Base-by-base conservation (phyloP, 2,329 filamentous ascomycete genomes). In the Pseudogymnoascus destructans region DNA sequence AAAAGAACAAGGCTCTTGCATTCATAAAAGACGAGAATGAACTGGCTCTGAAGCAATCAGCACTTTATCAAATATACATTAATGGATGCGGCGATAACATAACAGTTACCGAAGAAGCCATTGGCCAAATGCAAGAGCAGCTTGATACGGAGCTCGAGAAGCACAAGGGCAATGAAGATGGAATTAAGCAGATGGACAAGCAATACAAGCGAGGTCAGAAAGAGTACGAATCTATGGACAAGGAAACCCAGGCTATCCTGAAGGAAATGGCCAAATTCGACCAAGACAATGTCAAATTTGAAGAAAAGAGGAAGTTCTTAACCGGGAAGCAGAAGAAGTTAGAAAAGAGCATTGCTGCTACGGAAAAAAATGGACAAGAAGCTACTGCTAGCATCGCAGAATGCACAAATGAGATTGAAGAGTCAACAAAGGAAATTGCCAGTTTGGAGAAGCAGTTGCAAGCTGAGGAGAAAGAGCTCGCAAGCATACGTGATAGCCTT, bases 251-350 rank as follows among this genome's bases (percentile, higher is more conserved):
- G 64, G 78, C 76, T 23, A 77, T 95, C 58, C 74, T 86, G 61
- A 95, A 95, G 69, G 89, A 97, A 69, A 84, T 93, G 73, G 84
- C 89, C 46, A 92, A 91, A 68, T 90, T 95, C 62, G 95, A 98
- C 68, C 95, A 97, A 69, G 93, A 97, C 68, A 85, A 85, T 19
- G 93, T 98, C 72, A 98, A 98, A 69, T 91, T 95, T 64, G 92
- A 97, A 63, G 95, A 98, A 72, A 97, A 97, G 77, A 86, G 86
- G 70, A 98, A 98, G 70, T 97, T 97, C 71, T 74, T 98, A 63
- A 77, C 80, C 1, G 86, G 85, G 67, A 98, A 98, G 74, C 85
- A 88, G 66, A 95, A 93, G 75, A 98, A 98, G 73, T 79, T 95
- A 11, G 89, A 97, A 64, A 97, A 95, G 74, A 81, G 86, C 0